Conservation (phyloP, 1,284 basidiomycete genomes). For the Tilletia horrida region DNA sequence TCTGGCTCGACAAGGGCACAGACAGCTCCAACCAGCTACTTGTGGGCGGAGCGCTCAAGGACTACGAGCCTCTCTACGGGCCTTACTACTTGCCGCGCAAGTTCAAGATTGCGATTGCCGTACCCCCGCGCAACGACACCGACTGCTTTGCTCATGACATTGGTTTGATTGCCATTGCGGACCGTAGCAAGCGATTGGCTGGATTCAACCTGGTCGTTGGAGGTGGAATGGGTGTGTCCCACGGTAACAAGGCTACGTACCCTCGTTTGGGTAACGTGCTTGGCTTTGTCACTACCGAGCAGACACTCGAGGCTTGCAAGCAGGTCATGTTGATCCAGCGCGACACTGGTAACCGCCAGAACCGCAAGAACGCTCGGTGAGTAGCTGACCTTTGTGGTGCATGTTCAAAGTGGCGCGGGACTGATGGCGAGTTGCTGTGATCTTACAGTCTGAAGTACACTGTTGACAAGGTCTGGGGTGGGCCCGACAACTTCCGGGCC, state of each 20-base stretch:
- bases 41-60: slow-evolving; percentile 82
- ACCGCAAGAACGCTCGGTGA: slow-evolving; percentile 51
- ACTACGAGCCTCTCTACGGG: slow-evolving; percentile 93
- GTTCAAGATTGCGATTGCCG: slow-evolving; percentile 97
- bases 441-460: slow-evolving; percentile 87
- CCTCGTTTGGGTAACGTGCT: slow-evolving; percentile 82
- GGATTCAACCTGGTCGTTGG: slow-evolving; percentile 60
- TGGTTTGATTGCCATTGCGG: slow-evolving; percentile 88
- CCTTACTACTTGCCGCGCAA: slow-evolving; percentile 92
- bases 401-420: not conserved
- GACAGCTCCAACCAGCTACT: slow-evolving; percentile 67
- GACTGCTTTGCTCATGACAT: slow-evolving; percentile 95
- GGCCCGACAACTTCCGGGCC: slow-evolving; percentile 63
- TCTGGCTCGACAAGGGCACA: slow-evolving; percentile 76
- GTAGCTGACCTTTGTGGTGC: not conserved
- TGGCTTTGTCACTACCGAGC: slow-evolving; percentile 86
- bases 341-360: slow-evolving; percentile 89
- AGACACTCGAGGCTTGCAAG: slow-evolving; percentile 82
- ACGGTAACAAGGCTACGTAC: slow-evolving; percentile 98
- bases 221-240: slow-evolving; percentile 98
- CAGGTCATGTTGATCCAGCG: slow-evolving; percentile 89
- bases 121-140: slow-evolving; percentile 93
- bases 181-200: slow-evolving; percentile 56
- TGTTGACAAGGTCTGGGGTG: slow-evolving; percentile 80
- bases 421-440: too few relatives aligned